Evolutionary conservation across 192 early-diverging fungal species (phyloP).

Genomic region (Podochytrium sp.): DNA sequence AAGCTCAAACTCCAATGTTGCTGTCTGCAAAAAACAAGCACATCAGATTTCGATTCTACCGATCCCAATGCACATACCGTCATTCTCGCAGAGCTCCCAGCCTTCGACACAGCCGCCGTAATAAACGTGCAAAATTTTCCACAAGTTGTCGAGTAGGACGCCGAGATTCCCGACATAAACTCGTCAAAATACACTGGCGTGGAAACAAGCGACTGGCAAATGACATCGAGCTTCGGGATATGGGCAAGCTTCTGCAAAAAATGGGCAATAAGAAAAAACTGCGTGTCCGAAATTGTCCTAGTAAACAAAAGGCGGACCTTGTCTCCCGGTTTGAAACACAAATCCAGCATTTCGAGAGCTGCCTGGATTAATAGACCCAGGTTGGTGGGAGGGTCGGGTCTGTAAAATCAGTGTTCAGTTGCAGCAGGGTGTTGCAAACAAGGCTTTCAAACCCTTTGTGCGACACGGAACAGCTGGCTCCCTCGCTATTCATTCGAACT

Average conservation of each 20-base stretch:
- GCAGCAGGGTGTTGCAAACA: too few relatives aligned
- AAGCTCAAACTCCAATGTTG: neutral
- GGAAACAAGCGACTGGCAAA: neutral
- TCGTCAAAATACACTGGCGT: neutral
- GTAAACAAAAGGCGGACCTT: neutral
- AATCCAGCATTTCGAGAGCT: constrained; percentile 1
- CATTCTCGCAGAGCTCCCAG: too few relatives aligned
- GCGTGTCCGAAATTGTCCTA: neutral
- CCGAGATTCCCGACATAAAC: neutral
- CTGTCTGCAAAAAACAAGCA: neutral
- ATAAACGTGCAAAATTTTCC: neutral
- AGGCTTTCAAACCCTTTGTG: too few relatives aligned
- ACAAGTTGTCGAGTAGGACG: neutral
- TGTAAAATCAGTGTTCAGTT: too few relatives aligned
- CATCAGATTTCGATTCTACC: too few relatives aligned
- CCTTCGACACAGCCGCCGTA: neutral
- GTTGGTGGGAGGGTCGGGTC: neutral
- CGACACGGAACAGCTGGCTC: neutral
- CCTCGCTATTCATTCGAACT: neutral
- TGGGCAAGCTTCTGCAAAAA: neutral
- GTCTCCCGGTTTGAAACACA: neutral
- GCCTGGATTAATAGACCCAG: neutral
- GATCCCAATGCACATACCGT: too few relatives aligned
- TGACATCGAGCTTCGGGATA: neutral
- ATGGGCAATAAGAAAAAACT: neutral